Percentiles rank a stretch among this genome's conserved stretches.
phyloP scores from a whole-genome alignment of 305 asterid genomes.

The Andrographis paniculata region DNA sequence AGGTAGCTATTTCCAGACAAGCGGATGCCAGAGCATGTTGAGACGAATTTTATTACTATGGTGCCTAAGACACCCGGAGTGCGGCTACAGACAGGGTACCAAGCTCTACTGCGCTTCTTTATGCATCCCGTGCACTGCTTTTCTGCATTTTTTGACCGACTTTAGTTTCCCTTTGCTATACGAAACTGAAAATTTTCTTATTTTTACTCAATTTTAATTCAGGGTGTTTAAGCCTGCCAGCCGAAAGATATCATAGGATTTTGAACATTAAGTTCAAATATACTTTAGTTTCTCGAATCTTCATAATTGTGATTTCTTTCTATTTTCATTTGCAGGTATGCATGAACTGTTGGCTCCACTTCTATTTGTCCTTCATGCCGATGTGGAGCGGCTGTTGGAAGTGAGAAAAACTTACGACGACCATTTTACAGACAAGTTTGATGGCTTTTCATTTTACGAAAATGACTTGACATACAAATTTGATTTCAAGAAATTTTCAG shows the following conservation, averaged over 20 bases:
- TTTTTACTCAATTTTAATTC: neutral
- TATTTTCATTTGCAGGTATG: conserved; percentile 60
- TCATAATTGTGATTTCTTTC: conserved; percentile 16
- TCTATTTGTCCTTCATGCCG: conserved; percentile 79
- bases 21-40: conserved; percentile 60
- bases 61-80: conserved; percentile 63
- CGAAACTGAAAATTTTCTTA: neutral
- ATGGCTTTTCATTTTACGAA: conserved; percentile 83
- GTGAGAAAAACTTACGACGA: conserved; percentile 64
- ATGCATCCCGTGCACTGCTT: conserved; percentile 1
- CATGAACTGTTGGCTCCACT: conserved; percentile 95
- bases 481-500: conserved; percentile 82
- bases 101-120: neutral
- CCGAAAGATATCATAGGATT: conserved; percentile 1
- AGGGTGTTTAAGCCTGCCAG: neutral
- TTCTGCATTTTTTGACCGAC: neutral
- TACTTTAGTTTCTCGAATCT: conserved; percentile 6
- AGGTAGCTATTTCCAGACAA: conserved; percentile 67
- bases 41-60: conserved; percentile 71
- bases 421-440: conserved; percentile 80
- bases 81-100: conserved; percentile 82
- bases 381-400: conserved; percentile 68
- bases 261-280: too few species aligned
- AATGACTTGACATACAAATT: conserved; percentile 64
- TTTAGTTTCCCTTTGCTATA: neutral